Base-by-base conservation (phyloP, 805 yeast species). In the Lachancea nothofagi region DNA sequence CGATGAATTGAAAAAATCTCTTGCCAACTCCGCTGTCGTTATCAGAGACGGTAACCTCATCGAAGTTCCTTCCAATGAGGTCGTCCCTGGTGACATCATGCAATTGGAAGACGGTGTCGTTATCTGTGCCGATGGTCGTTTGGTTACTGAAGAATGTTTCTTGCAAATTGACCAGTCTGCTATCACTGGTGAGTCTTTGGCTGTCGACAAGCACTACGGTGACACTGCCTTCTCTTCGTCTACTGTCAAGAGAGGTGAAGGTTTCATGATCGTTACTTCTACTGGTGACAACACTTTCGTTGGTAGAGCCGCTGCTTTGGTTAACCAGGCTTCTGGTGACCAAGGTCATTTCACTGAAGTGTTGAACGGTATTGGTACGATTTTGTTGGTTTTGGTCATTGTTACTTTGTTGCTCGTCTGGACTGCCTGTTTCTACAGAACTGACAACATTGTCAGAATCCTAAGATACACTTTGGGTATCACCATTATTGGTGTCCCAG, bases 401-500 rank as follows among this genome's bases (percentile, higher is more conserved):
- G 69, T 80, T 46, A 88, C 97, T 49, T 77, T 88, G 65, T 72
- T 88, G 64, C 74, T 86, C 57, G 94, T 88, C 64, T 88, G 96
- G 96, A 74, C 75, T 62, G 88, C 96, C 66, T 74, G 85, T 72
- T 87, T 88, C 89, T 88, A 88, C 83, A 80, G 96, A 74, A 76
- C 95, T 57, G 79, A 77, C 66, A 76, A 72, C 65, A 86, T 88
- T 65, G 96, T 88, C 61, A 72, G 80, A 58, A 84, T 88, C 71
- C 76, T 88, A 68, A 78, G 95, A 74, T 84, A 80, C 82, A 83
- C 95, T 58, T 74, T 88, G 65, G 96, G 95, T 57, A 87, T 88
- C 69, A 88, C 96, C 74, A 86, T 88, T 71, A 82, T 88, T 59
- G 96, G 96, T 82, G 96, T 88, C 57, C 96, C 96, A 67, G 96